Conservation (phyloP, 257 asterid genomes). For the Hygrophila difformis region DNA sequence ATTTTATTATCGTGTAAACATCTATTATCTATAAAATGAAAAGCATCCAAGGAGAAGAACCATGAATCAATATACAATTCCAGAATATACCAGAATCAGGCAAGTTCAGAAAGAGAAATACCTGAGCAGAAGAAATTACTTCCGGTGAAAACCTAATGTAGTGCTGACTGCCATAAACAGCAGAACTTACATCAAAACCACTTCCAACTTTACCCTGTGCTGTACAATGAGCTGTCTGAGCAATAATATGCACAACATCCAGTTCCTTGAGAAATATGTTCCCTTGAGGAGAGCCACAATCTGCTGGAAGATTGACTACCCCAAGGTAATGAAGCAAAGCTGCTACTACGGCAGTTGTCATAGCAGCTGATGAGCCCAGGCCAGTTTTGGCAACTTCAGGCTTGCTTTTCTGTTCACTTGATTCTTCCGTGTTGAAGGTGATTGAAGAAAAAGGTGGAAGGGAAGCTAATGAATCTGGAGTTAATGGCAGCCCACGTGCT, state of each 20-base stretch:
- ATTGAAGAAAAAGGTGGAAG: slow-evolving; percentile 89
- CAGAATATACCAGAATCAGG: too few relatives aligned
- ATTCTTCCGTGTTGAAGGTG: slow-evolving; percentile 73
- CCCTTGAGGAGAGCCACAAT: slow-evolving; percentile 23
- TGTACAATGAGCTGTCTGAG: slow-evolving; percentile 96
- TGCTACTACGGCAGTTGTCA: slow-evolving; percentile 98
- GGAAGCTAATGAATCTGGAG: slow-evolving; percentile 82
- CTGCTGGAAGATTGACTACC: slow-evolving; percentile 67
- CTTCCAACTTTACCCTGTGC: slow-evolving; percentile 99
- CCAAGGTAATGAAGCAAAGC: slow-evolving; percentile 84
- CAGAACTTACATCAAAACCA: slow-evolving; percentile 99
- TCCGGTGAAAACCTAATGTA: slow-evolving; percentile 90
- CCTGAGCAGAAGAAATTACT: slow-evolving; percentile 92
- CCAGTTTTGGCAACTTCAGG: slow-evolving; percentile 99
- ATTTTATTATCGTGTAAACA: too few relatives aligned
- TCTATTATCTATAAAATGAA: slow-evolving; percentile 3
- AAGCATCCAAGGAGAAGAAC: too few relatives aligned
- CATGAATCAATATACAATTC: too few relatives aligned
- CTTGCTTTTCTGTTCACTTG: slow-evolving; percentile 51
- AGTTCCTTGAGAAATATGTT: slow-evolving; percentile 30
- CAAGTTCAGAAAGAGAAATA: slow-evolving; percentile 18
- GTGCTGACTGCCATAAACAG: slow-evolving; percentile 95
- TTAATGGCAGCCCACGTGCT: slow-evolving; percentile 74
- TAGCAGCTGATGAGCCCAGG: slow-evolving; percentile 98
- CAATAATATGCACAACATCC: slow-evolving; percentile 77